These are phyloP conservation scores for Rhamnella rubrinervis DNA, from an alignment of 331 rosid species.

Conservation along the genomic window DNA sequence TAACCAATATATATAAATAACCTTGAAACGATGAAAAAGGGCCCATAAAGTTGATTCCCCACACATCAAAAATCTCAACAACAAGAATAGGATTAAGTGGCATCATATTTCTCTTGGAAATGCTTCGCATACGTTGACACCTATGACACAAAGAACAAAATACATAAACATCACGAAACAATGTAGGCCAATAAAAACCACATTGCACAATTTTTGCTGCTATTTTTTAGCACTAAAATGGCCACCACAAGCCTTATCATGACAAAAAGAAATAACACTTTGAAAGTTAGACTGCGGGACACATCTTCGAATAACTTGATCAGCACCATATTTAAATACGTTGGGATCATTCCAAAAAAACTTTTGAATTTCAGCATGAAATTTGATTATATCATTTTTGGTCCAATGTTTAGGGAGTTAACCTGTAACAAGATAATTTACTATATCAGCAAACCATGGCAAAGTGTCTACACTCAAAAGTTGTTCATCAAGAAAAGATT, in stretches of 20 bases:
- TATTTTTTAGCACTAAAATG: background rate
- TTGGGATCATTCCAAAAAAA: slow-evolving; percentile 12
- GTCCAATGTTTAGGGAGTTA: background rate
- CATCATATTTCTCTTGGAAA: background rate
- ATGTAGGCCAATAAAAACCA: background rate
- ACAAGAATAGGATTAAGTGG: background rate
- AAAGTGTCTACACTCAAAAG: background rate
- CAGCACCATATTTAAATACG: background rate
- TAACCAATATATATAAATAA: background rate
- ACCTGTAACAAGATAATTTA: slow-evolving; percentile 1
- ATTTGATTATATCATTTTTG: background rate
- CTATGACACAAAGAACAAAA: background rate
- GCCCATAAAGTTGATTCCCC: background rate
- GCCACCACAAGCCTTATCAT: background rate
- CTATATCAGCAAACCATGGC: slow-evolving; percentile 10
- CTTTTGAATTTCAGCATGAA: background rate
- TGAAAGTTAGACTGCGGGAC: background rate
- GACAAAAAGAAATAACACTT: background rate
- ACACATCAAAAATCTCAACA: background rate
- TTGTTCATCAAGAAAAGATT: background rate
- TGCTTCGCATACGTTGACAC: background rate
- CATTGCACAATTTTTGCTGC: background rate
- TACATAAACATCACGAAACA: background rate
- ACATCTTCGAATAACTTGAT: background rate
- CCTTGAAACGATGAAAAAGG: background rate